A percentile compares a stretch with the other conserved stretches of the same genome.
These are phyloP conservation scores for Sporisorium exsertum DNA, from an alignment of 1,284 basidiomycete genomes.

Conservation along the genomic window DNA sequence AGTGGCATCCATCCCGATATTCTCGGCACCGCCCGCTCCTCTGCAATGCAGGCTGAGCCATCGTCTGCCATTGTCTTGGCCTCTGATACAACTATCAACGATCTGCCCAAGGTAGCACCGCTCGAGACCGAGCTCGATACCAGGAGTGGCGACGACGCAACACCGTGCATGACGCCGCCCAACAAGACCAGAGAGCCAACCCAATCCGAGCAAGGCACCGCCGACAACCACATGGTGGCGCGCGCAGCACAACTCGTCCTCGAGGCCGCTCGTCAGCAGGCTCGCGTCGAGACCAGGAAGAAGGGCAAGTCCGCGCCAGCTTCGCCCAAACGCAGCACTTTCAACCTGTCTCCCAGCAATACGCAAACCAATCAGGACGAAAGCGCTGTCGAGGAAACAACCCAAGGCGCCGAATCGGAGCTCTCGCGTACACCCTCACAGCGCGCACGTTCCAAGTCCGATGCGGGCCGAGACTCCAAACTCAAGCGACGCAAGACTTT, in stretches of 20 bases:
- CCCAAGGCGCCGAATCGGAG: neutral
- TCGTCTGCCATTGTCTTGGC: neutral
- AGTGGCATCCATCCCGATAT: constrained; percentile 45
- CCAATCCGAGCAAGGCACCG: constrained; percentile 17
- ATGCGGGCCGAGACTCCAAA: constrained; percentile 27
- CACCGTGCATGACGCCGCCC: constrained; percentile 23
- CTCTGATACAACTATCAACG: neutral
- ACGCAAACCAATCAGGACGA: constrained; percentile 8
- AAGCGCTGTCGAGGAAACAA: neutral
- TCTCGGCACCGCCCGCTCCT: constrained; percentile 11
- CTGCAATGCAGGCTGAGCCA: neutral
- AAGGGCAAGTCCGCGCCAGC: constrained; percentile 47
- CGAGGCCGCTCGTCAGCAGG: constrained; percentile 52
- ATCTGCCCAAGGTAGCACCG: neutral
- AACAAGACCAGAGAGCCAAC: constrained; percentile 24
- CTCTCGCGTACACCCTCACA: constrained; percentile 25
- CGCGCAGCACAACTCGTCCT: constrained; percentile 53
- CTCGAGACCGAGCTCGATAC: constrained; percentile 3
- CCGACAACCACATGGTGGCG: constrained; percentile 47
- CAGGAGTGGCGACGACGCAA: constrained; percentile 15
- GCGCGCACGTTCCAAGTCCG: constrained; percentile 50
- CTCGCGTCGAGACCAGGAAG: constrained; percentile 40
- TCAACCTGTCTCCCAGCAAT: constrained; percentile 25
- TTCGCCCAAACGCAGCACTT: constrained; percentile 36
- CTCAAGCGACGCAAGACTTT: constrained; percentile 45